Percentiles rank a stretch among this genome's conserved stretches.
phyloP scores from a whole-genome alignment of 208 protist species.

The Borovskyia barvae region DNA sequence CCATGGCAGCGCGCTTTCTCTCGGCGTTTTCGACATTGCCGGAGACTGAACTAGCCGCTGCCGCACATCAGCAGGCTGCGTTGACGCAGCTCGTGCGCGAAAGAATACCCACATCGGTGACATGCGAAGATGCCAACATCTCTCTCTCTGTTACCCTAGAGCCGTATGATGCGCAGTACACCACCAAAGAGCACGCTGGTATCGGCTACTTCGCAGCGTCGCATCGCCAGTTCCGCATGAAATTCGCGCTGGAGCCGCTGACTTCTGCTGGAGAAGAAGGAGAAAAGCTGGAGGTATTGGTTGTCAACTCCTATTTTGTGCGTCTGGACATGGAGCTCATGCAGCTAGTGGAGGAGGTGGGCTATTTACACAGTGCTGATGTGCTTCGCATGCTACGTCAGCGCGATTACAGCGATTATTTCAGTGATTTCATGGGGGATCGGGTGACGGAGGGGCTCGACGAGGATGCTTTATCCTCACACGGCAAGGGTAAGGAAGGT shows the following conservation, averaged over 20 bases:
- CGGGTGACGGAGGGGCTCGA: constrained; percentile 6
- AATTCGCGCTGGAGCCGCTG: constrained; percentile 26
- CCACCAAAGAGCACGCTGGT: constrained; percentile 23
- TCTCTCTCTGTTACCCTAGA: constrained; percentile 42
- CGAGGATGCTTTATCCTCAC: neutral
- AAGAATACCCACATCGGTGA: constrained; percentile 24
- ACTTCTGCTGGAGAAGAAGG: constrained; percentile 1
- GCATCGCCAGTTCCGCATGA: constrained; percentile 59
- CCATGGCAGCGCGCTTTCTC: constrained; percentile 45
- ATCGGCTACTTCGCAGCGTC: constrained; percentile 50
- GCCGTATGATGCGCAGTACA: constrained; percentile 53
- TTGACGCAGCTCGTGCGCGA: constrained; percentile 24
- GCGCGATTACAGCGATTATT: constrained; percentile 26
- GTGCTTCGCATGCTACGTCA: constrained; percentile 53
- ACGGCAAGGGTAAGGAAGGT: neutral
- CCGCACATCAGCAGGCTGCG: constrained; percentile 18
- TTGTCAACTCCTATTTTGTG: constrained; percentile 79
- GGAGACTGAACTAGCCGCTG: constrained; percentile 12
- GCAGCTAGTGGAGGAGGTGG: constrained; percentile 64
- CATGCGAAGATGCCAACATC: constrained; percentile 49
- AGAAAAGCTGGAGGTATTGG: constrained; percentile 16
- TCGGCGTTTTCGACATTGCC: constrained; percentile 22
- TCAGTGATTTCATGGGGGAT: constrained; percentile 14
- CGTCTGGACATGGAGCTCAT: constrained; percentile 46
- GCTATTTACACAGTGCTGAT: constrained; percentile 53